Evolutionary conservation across 345 rosid species (phyloP).

Genomic region (Mallotus nudiflorus): DNA sequence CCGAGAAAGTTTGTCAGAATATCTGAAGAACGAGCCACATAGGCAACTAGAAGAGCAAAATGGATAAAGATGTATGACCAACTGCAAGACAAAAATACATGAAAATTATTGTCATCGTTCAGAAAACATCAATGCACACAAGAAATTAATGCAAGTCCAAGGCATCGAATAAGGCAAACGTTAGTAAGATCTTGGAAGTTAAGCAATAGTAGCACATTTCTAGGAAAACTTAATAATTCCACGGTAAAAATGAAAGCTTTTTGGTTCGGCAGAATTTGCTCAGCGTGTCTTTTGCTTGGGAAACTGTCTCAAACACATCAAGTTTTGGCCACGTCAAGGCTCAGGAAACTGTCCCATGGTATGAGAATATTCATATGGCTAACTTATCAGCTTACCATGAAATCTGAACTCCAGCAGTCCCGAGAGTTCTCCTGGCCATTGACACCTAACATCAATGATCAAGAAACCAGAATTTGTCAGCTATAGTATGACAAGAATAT

Average conservation of each 20-base stretch:
- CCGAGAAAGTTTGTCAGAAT: slow-evolving; percentile 71
- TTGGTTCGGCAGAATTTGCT: no score
- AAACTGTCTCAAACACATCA: no score
- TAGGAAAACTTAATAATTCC: background rate
- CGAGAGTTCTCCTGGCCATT: slow-evolving; percentile 90
- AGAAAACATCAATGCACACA: background rate
- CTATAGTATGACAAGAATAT: background rate
- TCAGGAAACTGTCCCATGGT: background rate
- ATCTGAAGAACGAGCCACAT: slow-evolving; percentile 94
- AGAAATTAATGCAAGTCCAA: no score
- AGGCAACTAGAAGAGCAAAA: slow-evolving; percentile 86
- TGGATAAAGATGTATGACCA: slow-evolving; percentile 94
- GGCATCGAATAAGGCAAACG: no score
- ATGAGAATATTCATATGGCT: background rate
- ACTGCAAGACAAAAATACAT: slow-evolving; percentile 56
- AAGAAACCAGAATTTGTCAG: background rate
- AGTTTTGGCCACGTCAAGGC: no score
- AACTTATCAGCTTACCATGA: slow-evolving; percentile 56
- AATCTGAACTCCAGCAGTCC: slow-evolving; percentile 80
- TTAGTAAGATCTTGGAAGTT: background rate
- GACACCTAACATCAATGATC: slow-evolving; percentile 63
- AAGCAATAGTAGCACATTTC: background rate
- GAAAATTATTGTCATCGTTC: slow-evolving; percentile 11
- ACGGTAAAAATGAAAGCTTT: background rate
- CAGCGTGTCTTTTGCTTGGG: no score